These are phyloP conservation scores for Arctium minus DNA, from an alignment of 129 eudicot species.

Conservation along the genomic window DNA sequence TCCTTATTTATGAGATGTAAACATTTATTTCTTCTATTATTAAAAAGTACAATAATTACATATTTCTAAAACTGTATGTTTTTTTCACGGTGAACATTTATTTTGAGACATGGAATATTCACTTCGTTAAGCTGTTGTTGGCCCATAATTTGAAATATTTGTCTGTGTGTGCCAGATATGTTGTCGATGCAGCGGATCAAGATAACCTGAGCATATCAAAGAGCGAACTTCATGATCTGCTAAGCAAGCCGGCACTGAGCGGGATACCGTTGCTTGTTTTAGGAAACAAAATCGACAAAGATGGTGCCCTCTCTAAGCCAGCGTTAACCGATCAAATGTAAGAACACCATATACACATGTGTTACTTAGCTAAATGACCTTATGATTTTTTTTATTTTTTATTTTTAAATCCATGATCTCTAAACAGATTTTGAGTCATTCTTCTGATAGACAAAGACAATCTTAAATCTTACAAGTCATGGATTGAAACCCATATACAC, in stretches of 20 bases:
- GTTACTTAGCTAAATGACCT: neutral
- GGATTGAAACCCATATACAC: neutral
- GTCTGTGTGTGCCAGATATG: slow-evolving; percentile 58
- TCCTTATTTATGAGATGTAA: neutral
- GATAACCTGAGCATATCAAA: slow-evolving; percentile 84
- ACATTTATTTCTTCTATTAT: too few relatives aligned
- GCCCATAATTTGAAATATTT: neutral
- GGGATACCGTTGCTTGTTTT: slow-evolving; percentile 95
- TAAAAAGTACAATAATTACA: neutral
- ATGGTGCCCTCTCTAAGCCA: slow-evolving; percentile 79
- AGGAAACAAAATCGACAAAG: slow-evolving; percentile 94
- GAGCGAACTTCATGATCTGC: slow-evolving; percentile 91
- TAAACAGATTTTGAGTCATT: neutral
- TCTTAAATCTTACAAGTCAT: neutral
- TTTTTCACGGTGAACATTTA: neutral
- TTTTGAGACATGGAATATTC: neutral
- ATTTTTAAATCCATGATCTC: neutral
- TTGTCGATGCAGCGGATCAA: slow-evolving; percentile 98
- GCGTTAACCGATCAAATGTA: slow-evolving; percentile 93
- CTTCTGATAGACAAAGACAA: neutral
- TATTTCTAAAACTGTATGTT: too few relatives aligned
- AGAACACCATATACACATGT: slow-evolving; percentile 12
- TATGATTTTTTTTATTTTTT: neutral
- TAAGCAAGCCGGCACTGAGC: slow-evolving; percentile 71
- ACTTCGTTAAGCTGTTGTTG: neutral